A percentile compares a stretch with the other conserved stretches of the same genome.
Evolutionary conservation across 208 protist genomes (phyloP).

Genomic region (Angomonas deanei): DNA sequence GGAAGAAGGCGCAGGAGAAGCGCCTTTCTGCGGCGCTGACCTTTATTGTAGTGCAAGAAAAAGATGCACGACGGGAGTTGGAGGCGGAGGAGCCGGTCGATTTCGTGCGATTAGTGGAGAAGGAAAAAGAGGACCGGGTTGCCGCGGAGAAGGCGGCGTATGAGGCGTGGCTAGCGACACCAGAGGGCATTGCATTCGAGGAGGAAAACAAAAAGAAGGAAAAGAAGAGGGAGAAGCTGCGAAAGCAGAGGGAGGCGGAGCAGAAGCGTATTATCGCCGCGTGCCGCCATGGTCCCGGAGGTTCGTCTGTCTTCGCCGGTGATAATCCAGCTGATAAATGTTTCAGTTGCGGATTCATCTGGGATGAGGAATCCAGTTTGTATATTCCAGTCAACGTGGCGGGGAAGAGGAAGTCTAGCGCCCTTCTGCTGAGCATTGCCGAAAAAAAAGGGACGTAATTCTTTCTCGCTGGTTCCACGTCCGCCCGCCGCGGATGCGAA

Average conservation of each 20-base stretch:
- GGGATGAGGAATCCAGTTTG: constrained; percentile 58
- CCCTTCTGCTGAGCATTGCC: neutral
- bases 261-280: constrained; percentile 45
- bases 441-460: neutral
- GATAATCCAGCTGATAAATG: constrained; percentile 36
- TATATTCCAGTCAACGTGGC: constrained; percentile 48
- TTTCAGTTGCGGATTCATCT: constrained; percentile 53
- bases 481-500: neutral
- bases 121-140: constrained; percentile 18
- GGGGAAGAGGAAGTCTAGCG: constrained; percentile 13
- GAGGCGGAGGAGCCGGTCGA: constrained; percentile 21
- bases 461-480: neutral
- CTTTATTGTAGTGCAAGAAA: constrained; percentile 51
- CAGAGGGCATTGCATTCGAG: constrained; percentile 65
- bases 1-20: constrained; percentile 12
- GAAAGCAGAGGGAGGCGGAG: constrained; percentile 36
- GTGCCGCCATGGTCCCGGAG: constrained; percentile 54
- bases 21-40: constrained; percentile 40
- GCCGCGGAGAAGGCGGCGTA: constrained; percentile 52
- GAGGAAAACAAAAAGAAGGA: constrained; percentile 40
- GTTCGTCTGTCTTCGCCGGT: constrained; percentile 56
- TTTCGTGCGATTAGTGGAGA: constrained; percentile 11
- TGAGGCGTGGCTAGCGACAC: constrained; percentile 65
- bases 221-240: constrained; percentile 21
- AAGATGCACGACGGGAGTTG: constrained; percentile 11